A percentile compares a stretch with the other conserved stretches of the same genome.
Conservation (phyloP, 257 asterid genomes). For the Leonotis leonurus region DNA sequence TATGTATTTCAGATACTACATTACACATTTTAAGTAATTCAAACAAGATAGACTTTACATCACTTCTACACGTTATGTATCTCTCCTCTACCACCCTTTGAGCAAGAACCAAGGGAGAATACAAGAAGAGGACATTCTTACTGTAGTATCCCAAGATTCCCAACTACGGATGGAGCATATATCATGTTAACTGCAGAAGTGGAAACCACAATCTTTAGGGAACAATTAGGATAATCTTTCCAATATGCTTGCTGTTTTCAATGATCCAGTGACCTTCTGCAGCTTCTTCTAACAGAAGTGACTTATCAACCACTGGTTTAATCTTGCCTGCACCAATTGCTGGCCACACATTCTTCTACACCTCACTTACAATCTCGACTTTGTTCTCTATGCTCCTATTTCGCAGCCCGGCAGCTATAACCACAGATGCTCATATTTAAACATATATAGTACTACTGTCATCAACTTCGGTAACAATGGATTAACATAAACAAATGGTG, state of each 20-base stretch:
- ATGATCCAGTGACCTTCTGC: conserved; percentile 71
- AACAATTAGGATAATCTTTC: conserved; percentile 68
- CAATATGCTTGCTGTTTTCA: conserved; percentile 88
- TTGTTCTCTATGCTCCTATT: conserved; percentile 56
- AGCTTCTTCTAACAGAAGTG: conserved; percentile 53
- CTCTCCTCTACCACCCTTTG: not conserved
- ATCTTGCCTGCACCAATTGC: conserved; percentile 70
- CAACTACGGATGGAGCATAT: too few relatives aligned
- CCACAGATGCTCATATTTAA: not conserved
- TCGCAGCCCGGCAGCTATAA: conserved; percentile 82
- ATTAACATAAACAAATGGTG: not conserved
- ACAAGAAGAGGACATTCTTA: not conserved
- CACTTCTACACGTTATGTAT: not conserved
- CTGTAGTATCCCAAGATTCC: not conserved
- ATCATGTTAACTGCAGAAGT: not conserved
- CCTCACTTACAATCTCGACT: conserved; percentile 74
- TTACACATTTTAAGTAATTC: too few relatives aligned
- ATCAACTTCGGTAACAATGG: not conserved
- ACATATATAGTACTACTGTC: too few relatives aligned
- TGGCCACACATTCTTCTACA: conserved; percentile 91
- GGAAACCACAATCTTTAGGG: not conserved
- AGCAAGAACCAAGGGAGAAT: not conserved
- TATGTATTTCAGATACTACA: not conserved
- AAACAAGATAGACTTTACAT: not conserved
- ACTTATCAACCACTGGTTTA: conserved; percentile 64